Evolutionary conservation across 1,139 yeast genomes (phyloP).

Genomic region (Pichia sp.): DNA sequence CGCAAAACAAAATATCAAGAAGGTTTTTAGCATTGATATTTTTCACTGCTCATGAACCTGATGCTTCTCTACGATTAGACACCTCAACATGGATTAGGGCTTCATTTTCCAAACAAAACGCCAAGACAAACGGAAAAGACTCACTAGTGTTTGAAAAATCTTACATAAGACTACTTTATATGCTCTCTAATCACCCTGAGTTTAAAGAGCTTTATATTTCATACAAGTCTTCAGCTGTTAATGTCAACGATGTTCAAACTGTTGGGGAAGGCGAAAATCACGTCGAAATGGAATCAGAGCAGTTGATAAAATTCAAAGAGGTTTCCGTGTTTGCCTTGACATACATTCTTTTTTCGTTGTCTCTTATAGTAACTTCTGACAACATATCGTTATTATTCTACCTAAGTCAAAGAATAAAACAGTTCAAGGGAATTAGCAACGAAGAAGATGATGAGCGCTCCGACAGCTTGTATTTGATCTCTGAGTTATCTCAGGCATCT

Average conservation of each 20-base stretch:
- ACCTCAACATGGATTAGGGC: constrained; percentile 74
- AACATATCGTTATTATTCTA: constrained; percentile 74
- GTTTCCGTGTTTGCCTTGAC: constrained; percentile 44
- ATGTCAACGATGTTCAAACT: background rate
- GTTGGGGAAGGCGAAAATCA: constrained; percentile 13
- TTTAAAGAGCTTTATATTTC: constrained; percentile 43
- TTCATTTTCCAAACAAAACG: constrained; percentile 41
- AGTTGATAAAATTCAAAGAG: constrained; percentile 21
- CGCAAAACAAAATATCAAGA: constrained; percentile 54
- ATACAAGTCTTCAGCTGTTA: background rate
- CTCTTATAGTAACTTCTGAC: constrained; percentile 57
- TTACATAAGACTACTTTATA: constrained; percentile 64
- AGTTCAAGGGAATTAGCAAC: constrained; percentile 42
- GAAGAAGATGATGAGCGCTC: constrained; percentile 33
- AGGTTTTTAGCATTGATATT: constrained; percentile 65
- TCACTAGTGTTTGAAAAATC: constrained; percentile 58
- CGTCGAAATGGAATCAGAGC: background rate
- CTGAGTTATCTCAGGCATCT: constrained; percentile 70
- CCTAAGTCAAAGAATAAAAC: constrained; percentile 74
- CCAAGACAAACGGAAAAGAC: constrained; percentile 28
- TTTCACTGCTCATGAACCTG: constrained; percentile 75
- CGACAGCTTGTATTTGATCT: constrained; percentile 49
- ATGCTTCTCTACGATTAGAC: constrained; percentile 43
- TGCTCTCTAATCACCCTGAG: constrained; percentile 73
- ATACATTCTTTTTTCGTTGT: constrained; percentile 58